Evolutionary conservation across 345 rosid genomes (phyloP), one percentile per base, ranked within the genome.

Genomic region (Citrus trifoliata): DNA sequence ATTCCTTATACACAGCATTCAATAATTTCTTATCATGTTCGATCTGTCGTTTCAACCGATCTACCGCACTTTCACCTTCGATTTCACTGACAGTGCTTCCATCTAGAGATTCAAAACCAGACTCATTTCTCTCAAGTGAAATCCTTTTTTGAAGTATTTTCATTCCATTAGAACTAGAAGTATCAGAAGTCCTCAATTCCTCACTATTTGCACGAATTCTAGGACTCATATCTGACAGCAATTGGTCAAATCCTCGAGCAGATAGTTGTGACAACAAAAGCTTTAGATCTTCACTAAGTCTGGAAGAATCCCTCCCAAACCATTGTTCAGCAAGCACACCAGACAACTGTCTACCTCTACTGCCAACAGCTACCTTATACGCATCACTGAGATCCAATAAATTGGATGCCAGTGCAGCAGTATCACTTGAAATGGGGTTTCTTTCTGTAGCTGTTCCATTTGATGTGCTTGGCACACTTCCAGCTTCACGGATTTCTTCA

Each of bases 101-200:
- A 78, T 96, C 99, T 55, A 91, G 70, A 7, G 99, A 96, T 81
- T 75, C 78, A 63, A 89, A 78, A 70, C 87, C 89, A 65, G 98
- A 94, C 85, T 96, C 99, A 37, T 96, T 94, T 76, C 98, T 88
- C 74, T 96, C 99, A 0, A 92, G 97, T 58, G 97, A 84, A 78
- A 87, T 80, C 84, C 84, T 90, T 82, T 83, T 92, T 70, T 92
- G 89, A 78, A 89, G 86, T 48, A 86, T 51, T 72, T 91, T 91
- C 83, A 92, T 82, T 72, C 92, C 91, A 65, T 71, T 77, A 62
- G 77, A 66, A 76, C 84, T 80, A 70, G 84, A 82, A 81, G 90
- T 82, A 76, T 89, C 90, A 18, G 71, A 60, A 46, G 59, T 77
- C 83, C 79, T 90, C 48, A 83, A 55, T 37, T 92, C 97, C 46